Evolutionary conservation across 805 yeast species (phyloP).

Genomic region (Zygotorulaspora danielsina): DNA sequence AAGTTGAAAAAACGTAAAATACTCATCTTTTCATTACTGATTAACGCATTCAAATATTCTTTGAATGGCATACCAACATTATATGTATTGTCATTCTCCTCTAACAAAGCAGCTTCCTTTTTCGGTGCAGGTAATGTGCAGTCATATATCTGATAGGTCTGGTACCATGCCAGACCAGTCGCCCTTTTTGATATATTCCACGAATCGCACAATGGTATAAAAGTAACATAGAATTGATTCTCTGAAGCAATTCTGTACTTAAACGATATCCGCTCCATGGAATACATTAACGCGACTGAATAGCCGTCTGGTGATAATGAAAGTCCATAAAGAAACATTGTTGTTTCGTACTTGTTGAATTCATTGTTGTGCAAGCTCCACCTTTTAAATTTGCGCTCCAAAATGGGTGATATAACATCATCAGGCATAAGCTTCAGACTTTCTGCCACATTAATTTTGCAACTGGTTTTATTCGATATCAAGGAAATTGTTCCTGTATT

Average conservation of each 20-base stretch:
- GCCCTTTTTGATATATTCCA: slow-evolving; percentile 29
- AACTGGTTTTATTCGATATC: slow-evolving; percentile 22
- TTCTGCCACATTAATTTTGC: slow-evolving; percentile 15
- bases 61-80: slow-evolving; percentile 20
- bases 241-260: slow-evolving; percentile 32
- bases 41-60: slow-evolving; percentile 18
- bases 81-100: background rate
- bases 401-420: slow-evolving; percentile 22
- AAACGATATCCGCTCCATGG: slow-evolving; percentile 27
- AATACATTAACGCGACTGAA: slow-evolving; percentile 28
- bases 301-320: slow-evolving; percentile 30
- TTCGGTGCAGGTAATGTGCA: slow-evolving; percentile 20
- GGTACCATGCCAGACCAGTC: slow-evolving; percentile 35
- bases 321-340: slow-evolving; percentile 28
- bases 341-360: slow-evolving; percentile 28
- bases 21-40: slow-evolving; percentile 20
- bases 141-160: slow-evolving; percentile 30
- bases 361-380: slow-evolving; percentile 30
- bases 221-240: slow-evolving; percentile 22
- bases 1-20: slow-evolving; percentile 24
- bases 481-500: slow-evolving; percentile 13
- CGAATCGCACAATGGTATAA: slow-evolving; percentile 26
- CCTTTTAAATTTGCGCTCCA: slow-evolving; percentile 27
- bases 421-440: slow-evolving; percentile 17
- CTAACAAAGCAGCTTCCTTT: background rate